Evolutionary conservation across 2,329 filamentous ascomycete species (phyloP).

Genomic region (Paecilomyces formosus): DNA sequence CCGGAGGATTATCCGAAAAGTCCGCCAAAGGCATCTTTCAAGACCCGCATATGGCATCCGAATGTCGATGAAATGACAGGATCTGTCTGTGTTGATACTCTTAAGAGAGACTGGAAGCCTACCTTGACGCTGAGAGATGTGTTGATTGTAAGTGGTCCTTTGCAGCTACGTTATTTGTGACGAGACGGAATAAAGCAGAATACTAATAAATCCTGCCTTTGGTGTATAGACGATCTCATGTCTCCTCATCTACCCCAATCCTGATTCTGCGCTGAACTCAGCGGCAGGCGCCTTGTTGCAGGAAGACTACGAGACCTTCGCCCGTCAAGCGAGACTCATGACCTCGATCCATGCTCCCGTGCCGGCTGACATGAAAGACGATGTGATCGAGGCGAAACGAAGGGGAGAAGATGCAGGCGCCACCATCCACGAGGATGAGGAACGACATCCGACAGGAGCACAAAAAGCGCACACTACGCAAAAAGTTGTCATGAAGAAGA

Average conservation of each 20-base stretch:
- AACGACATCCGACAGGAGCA: constrained; percentile 7
- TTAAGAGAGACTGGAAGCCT: constrained; percentile 57
- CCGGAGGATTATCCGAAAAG: constrained; percentile 48
- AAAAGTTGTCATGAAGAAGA: constrained; percentile 26
- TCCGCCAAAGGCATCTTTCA: constrained; percentile 50
- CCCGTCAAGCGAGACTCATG: constrained; percentile 53
- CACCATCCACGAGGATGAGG: constrained; percentile 16
- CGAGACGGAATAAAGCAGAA: not conserved
- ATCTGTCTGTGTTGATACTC: constrained; percentile 56
- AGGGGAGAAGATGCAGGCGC: constrained; percentile 43
- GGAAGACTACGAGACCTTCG: constrained; percentile 52
- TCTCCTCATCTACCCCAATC: constrained; percentile 57
- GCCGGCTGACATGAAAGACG: constrained; percentile 35
- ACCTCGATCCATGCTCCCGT: constrained; percentile 54
- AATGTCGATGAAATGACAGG: constrained; percentile 58
- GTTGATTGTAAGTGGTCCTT: constrained; percentile 35
- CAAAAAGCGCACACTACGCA: constrained; percentile 10
- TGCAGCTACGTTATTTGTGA: not conserved
- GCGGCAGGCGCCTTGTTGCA: constrained; percentile 52
- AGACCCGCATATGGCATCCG: constrained; percentile 56
- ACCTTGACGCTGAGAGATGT: constrained; percentile 54
- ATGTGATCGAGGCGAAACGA: constrained; percentile 47
- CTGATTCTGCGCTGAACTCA: constrained; percentile 56
- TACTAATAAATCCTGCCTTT: not conserved
- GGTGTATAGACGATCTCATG: constrained; percentile 49